These are phyloP conservation scores for Turritis glabra DNA, from an alignment of 345 rosid genomes.

Conservation along the genomic window DNA sequence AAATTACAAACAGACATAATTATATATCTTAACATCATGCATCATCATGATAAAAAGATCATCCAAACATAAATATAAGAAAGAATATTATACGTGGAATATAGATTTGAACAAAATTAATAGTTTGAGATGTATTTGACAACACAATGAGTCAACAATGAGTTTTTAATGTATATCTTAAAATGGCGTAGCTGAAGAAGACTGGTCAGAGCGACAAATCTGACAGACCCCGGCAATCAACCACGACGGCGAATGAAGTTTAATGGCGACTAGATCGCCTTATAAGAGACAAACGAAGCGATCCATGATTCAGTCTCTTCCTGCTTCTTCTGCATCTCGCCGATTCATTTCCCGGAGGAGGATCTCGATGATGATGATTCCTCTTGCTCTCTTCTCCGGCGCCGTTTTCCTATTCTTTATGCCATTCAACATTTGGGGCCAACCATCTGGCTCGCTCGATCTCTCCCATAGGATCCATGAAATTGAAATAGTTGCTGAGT, in stretches of 20 bases:
- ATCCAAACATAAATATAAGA: too few relatives aligned
- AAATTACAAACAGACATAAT: too few relatives aligned
- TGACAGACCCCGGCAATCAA: neutral
- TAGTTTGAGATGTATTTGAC: neutral
- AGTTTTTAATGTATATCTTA: neutral
- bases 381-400: conserved; percentile 39
- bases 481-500: conserved; percentile 60
- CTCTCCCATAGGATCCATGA: conserved; percentile 34
- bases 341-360: conserved; percentile 40
- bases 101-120: neutral
- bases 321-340: neutral
- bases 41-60: too few relatives aligned
- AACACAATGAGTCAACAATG: neutral
- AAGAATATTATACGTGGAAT: neutral
- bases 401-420: conserved; percentile 40
- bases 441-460: neutral
- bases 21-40: too few relatives aligned
- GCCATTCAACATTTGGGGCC: conserved; percentile 40
- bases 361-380: conserved; percentile 34
- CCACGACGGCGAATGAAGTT: conserved; percentile 8
- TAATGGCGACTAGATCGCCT: conserved; percentile 46
- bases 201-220: neutral
- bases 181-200: neutral
- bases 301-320: conserved; percentile 30
- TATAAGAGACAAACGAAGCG: conserved; percentile 45